A percentile compares a stretch with the other conserved stretches of the same genome.
Evolutionary conservation across 768 basidiomycete species (phyloP).

Genomic region (Mycena venus): DNA sequence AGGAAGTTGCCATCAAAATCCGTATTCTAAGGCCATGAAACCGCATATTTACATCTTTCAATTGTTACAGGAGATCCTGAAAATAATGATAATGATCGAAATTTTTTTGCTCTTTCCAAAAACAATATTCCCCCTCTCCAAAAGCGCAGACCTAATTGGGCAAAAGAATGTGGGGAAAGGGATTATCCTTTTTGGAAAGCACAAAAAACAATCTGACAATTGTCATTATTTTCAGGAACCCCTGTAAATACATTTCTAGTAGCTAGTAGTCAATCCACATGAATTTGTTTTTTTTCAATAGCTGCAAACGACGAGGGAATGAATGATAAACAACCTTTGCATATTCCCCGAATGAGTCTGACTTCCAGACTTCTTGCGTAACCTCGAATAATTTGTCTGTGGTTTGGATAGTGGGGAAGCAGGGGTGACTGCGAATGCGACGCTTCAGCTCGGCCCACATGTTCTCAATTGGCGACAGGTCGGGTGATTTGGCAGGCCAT

Average conservation of each 20-base stretch:
- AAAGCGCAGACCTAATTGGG: too few species aligned
- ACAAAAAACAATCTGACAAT: too few species aligned
- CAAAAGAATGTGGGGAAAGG: too few species aligned
- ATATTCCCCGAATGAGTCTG: background rate
- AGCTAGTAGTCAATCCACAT: conserved; percentile 7
- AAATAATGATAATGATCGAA: too few species aligned
- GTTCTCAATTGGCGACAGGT: conserved; percentile 44
- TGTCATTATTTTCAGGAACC: too few species aligned
- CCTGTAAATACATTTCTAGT: background rate
- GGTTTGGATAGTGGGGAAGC: conserved; percentile 7
- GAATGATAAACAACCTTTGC: background rate
- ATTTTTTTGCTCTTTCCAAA: too few species aligned
- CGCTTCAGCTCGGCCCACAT: conserved; percentile 37
- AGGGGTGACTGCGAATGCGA: background rate
- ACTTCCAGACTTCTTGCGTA: conserved; percentile 9
- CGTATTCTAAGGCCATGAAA: background rate
- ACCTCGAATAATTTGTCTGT: conserved; percentile 29
- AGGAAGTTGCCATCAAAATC: background rate
- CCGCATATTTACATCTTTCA: background rate
- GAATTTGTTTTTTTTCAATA: background rate
- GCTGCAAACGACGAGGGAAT: conserved; percentile 5
- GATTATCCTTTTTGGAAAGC: too few species aligned
- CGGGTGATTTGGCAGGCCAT: conserved; percentile 24
- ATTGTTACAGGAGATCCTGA: too few species aligned
- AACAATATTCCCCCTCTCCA: too few species aligned